Conservation (phyloP, 1,284 basidiomycete genomes). For the Moesziomyces parantarcticus region DNA sequence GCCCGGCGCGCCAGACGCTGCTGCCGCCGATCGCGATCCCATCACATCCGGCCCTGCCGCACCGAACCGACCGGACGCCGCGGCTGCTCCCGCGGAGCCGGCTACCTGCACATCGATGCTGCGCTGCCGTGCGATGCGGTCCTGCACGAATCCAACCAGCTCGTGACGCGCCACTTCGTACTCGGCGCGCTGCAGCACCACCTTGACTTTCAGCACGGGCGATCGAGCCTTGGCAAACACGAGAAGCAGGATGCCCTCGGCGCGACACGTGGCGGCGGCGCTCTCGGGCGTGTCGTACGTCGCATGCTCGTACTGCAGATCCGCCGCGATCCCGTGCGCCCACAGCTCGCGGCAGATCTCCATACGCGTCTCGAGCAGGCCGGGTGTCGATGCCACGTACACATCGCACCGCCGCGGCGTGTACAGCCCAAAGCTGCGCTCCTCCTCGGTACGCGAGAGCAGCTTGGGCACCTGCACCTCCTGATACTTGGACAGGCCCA, state of each 20-base stretch:
- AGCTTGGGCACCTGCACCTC: slow-evolving; percentile 79
- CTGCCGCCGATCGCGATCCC: slow-evolving; percentile 18
- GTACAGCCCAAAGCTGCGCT: slow-evolving; percentile 86
- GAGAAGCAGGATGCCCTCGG: slow-evolving; percentile 64
- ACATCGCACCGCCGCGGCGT: slow-evolving; percentile 82
- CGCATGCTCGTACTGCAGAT: slow-evolving; percentile 78
- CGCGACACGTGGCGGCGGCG: slow-evolving; percentile 60
- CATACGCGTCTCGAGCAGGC: slow-evolving; percentile 79
- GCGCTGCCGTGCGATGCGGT: slow-evolving; percentile 55
- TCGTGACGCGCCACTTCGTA: slow-evolving; percentile 60
- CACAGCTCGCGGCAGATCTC: slow-evolving; percentile 82
- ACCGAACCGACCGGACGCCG: slow-evolving; percentile 8
- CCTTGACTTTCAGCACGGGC: slow-evolving; percentile 60
- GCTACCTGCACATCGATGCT: slow-evolving; percentile 48
- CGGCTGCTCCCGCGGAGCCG: slow-evolving; percentile 17
- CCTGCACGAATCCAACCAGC: slow-evolving; percentile 53
- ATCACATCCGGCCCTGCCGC: slow-evolving; percentile 16
- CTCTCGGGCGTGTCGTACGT: slow-evolving; percentile 58
- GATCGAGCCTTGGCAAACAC: slow-evolving; percentile 58
- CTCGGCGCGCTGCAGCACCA: slow-evolving; percentile 55
- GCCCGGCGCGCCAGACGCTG: slow-evolving; percentile 11
- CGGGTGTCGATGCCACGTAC: slow-evolving; percentile 79
- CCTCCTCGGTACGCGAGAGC: slow-evolving; percentile 74
- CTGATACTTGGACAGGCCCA: slow-evolving; percentile 74
- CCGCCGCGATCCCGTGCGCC: slow-evolving; percentile 83